Evolutionary conservation across 495 filamentous ascomycete species (phyloP).

Genomic region (Hapsidospora chrysogenum): DNA sequence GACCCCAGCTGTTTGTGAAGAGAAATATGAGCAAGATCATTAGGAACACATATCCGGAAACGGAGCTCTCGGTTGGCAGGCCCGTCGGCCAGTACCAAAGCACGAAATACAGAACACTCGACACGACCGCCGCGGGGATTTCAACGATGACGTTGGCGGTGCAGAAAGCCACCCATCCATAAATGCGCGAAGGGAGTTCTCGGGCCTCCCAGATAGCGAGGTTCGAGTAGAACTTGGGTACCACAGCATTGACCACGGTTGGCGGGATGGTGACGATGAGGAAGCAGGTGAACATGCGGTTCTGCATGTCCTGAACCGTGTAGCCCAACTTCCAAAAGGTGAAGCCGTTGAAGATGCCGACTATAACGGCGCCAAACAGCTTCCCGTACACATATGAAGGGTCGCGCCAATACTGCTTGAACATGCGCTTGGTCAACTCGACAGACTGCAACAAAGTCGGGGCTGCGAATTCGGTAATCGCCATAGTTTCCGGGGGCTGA

Average conservation of each 20-base stretch:
- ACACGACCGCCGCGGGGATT: slow-evolving; percentile 52
- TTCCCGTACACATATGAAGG: slow-evolving; percentile 60
- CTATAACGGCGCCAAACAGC: slow-evolving; percentile 30
- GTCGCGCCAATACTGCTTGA: slow-evolving; percentile 65
- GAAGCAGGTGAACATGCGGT: slow-evolving; percentile 66
- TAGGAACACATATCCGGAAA: slow-evolving; percentile 67
- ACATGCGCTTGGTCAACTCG: slow-evolving; percentile 42
- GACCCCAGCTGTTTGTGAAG: slow-evolving; percentile 61
- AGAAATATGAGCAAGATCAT: slow-evolving; percentile 73
- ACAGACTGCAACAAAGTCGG: slow-evolving; percentile 22
- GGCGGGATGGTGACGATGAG: slow-evolving; percentile 59
- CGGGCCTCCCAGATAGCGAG: slow-evolving; percentile 59
- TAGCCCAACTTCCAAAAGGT: slow-evolving; percentile 66
- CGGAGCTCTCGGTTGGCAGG: slow-evolving; percentile 41
- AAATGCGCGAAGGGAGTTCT: slow-evolving; percentile 62
- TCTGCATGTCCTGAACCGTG: slow-evolving; percentile 54
- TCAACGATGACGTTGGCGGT: slow-evolving; percentile 63
- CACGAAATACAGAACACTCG: slow-evolving; percentile 49
- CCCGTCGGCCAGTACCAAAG: slow-evolving; percentile 73
- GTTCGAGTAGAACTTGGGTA: slow-evolving; percentile 72
- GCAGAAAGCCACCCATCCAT: slow-evolving; percentile 70
- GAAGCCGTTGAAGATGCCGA: slow-evolving; percentile 69
- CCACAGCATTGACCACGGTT: slow-evolving; percentile 52
- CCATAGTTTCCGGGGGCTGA: slow-evolving; percentile 17
- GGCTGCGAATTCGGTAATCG: slow-evolving; percentile 26